Base-by-base conservation (phyloP, 73 alveolate species). In the Blepharisma japonicum region DNA sequence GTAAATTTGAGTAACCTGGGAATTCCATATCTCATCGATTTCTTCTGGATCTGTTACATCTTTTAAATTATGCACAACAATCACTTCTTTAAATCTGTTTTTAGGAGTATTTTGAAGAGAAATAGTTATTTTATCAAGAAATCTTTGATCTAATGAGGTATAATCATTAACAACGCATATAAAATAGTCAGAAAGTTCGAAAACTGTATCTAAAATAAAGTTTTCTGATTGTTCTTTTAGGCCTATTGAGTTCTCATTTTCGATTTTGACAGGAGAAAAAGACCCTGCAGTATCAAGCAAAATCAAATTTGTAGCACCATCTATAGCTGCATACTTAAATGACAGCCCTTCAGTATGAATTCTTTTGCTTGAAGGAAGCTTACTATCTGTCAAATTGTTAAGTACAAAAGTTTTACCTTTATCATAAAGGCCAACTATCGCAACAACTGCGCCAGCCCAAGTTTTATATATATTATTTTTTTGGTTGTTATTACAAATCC, bases 381-480 rank as follows among this genome's bases (percentile, higher is more conserved):
- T 32, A 3, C 81, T 68, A 0, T 70, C 46, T 6, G 85, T 71
- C 11, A 83, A 49, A 48, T 83, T 83, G 45, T 83, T 83, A 6
- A 83, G 83, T 32, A 83, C 83, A 68, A 83, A 83, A 5, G 90
- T 83, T 67, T 83, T 83, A 61, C 90, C 90, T 45, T 83, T 83
- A 78, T 83, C 90, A 46, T 83, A 83, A 25, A 77, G 68, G 9
- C 90, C 90, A 8, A 77, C 84, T 6, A 83, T 82, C 9, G 86
- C 84, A n/a, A 83, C 83, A 14, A 81, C 55, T 4, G 90, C 90
- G 9, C 84, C 85, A n/a, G 71, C 81, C 79, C 79, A 76, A 49
- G 7, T 49, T 49, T 49, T 7, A 7, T 7, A 7, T 11, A 7
- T 7, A 7, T 11, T 11, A 49, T 7, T 7, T 49, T 7, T 7